A percentile compares a stretch with the other conserved stretches of the same genome.
Evolutionary conservation across 495 filamentous ascomycete genomes (phyloP).

Genomic region (Xylaria intraflava): DNA sequence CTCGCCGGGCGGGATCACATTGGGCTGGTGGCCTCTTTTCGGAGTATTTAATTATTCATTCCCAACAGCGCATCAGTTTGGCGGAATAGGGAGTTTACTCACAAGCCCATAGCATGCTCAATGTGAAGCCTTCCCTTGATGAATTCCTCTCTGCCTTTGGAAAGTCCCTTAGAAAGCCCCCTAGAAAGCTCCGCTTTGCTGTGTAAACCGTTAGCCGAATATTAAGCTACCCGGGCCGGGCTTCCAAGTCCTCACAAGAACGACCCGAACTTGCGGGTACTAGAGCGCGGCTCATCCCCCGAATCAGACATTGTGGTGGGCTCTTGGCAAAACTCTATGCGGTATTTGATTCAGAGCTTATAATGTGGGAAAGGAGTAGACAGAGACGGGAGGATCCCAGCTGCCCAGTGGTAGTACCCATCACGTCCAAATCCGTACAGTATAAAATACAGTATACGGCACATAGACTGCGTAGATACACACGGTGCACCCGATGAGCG

Average conservation of each 20-base stretch:
- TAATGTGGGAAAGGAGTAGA: not conserved
- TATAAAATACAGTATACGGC: too few species aligned
- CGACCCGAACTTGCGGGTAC: conserved; percentile 4
- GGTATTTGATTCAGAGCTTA: not conserved
- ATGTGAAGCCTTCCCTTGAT: conserved; percentile 33
- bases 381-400: not conserved
- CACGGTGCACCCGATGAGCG: too few species aligned
- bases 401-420: too few species aligned
- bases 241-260: not conserved
- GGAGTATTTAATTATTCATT: not conserved
- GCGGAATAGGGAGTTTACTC: not conserved
- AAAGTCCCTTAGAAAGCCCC: conserved; percentile 14
- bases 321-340: not conserved
- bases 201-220: not conserved
- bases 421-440: too few species aligned
- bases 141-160: conserved; percentile 25
- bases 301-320: conserved; percentile 1
- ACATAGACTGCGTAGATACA: too few species aligned
- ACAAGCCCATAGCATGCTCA: conserved; percentile 34
- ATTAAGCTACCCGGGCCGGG: too few species aligned
- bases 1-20: conserved; percentile 31
- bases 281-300: not conserved
- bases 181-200: conserved; percentile 14
- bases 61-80: not conserved
- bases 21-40: conserved; percentile 31